Conservation (phyloP, 352 stramenopile species). For the Globisporangium cystogenes region DNA sequence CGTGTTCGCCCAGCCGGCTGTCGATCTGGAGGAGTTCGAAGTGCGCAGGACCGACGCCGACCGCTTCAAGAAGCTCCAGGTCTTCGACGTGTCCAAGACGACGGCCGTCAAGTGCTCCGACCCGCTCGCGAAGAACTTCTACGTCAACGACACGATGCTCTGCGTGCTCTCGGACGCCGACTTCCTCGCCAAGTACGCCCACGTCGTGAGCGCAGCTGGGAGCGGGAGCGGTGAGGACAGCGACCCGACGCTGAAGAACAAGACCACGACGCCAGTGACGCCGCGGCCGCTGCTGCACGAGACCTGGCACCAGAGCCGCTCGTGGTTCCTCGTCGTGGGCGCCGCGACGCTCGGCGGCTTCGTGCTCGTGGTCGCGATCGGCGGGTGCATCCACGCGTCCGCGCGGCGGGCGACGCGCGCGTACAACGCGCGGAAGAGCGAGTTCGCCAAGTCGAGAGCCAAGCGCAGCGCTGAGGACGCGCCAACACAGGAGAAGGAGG, state of each 20-base stretch:
- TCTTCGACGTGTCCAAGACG: conserved; percentile 10
- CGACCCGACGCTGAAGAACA: not conserved
- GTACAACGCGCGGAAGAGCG: conserved; percentile 3
- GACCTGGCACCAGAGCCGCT: conserved; percentile 21
- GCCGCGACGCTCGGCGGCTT: conserved; percentile 14
- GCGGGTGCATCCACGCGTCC: conserved; percentile 1
- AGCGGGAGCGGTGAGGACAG: not conserved
- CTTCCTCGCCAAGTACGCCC: conserved; percentile 33
- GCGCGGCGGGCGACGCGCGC: not conserved
- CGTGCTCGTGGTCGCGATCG: conserved; percentile 3
- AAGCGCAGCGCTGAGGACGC: not conserved
- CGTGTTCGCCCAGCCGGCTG: not conserved
- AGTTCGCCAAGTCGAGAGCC: not conserved
- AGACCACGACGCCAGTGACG: not conserved
- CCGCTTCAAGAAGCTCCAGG: conserved; percentile 15
- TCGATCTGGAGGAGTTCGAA: conserved; percentile 29
- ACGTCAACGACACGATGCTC: conserved; percentile 35
- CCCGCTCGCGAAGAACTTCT: conserved; percentile 19
- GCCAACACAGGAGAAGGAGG: not conserved
- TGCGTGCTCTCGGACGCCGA: conserved; percentile 30
- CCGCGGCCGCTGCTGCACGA: conserved; percentile 15
- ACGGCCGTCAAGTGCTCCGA: conserved; percentile 22
- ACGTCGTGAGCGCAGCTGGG: not conserved
- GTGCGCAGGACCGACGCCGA: conserved; percentile 26
- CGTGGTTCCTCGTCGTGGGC: conserved; percentile 26